Conservation (phyloP, 202 grass and related monocot species). For the Digitaria exilis region DNA sequence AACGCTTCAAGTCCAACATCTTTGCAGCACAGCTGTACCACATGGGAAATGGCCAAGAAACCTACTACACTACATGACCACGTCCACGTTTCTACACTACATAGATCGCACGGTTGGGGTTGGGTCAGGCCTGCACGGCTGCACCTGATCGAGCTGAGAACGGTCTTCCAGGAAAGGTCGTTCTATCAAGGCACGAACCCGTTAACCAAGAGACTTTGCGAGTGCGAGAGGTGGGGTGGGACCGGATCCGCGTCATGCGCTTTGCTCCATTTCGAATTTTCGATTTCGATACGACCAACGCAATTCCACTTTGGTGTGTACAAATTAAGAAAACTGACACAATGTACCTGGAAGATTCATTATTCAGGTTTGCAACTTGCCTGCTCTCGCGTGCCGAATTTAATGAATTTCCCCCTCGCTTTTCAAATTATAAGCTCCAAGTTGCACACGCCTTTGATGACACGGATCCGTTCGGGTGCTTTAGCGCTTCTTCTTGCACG, state of each 20-base stretch:
- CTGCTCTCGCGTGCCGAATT: background rate
- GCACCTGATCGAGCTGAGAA: too few relatives aligned
- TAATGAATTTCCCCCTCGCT: background rate
- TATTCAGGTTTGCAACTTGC: background rate
- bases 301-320: background rate
- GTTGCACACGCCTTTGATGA: constrained; percentile 5
- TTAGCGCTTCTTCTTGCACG: background rate
- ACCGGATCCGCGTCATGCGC: constrained; percentile 42
- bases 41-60: too few relatives aligned
- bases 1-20: background rate
- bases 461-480: background rate
- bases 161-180: constrained; percentile 18
- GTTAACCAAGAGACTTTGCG: background rate
- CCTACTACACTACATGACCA: too few relatives aligned
- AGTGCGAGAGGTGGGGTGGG: background rate
- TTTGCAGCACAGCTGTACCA: background rate
- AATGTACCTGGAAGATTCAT: background rate
- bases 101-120: too few relatives aligned
- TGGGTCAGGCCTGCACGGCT: background rate
- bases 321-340: background rate
- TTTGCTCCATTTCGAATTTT: background rate
- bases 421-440: background rate
- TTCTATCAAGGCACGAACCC: too few relatives aligned
- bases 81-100: too few relatives aligned
- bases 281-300: background rate